Evolutionary conservation across 148 eudicot genomes (phyloP), one percentile per base, ranked within the genome.

Genomic region (Fagopyrum tataricum): DNA sequence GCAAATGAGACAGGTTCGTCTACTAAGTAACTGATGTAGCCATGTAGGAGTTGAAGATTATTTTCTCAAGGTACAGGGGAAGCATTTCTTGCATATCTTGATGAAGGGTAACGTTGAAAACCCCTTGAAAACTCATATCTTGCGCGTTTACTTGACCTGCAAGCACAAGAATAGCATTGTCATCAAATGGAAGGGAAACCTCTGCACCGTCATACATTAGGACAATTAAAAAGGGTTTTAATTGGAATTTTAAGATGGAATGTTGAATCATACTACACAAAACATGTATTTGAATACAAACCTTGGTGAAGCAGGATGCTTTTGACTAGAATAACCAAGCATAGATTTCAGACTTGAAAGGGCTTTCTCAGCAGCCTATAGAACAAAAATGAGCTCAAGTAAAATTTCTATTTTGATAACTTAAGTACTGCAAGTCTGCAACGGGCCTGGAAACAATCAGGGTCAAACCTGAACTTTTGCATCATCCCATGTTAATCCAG

Each of bases 301-400:
- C 98, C 98, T 82, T 6, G 98, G 97, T 81, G 97, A 89, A 80
- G 79, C 80, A 61, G 87, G 87, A 72, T 84, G 91, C 78, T 86
- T 90, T 58, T 81, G 83, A 62, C 81, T 72, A 77, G 72, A 84
- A 42, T 84, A 91, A 59, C 88, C 84, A 43, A 74, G 82, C 85
- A 76, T 89, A 75, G 90, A 81, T 74, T 76, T 90, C 51, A 90
- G 83, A 77, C 78, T 84, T 73, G 76, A 81, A 76, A 88, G 86
- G 76, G 93, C 88, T 43, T 78, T 85, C 74, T 93, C 98, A 73
- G 93, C 91, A 79, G 98, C 96, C 98, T 93, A 84, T 2, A 68
- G 24, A 75, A 31, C 66, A 82, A 75, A 48, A 42, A 21, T 3
- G 17, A 48, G 44, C 17, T 55, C 42, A 64, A 75, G 48, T 48